Conservation (phyloP, 345 rosid genomes). For the Brassica cretica region DNA sequence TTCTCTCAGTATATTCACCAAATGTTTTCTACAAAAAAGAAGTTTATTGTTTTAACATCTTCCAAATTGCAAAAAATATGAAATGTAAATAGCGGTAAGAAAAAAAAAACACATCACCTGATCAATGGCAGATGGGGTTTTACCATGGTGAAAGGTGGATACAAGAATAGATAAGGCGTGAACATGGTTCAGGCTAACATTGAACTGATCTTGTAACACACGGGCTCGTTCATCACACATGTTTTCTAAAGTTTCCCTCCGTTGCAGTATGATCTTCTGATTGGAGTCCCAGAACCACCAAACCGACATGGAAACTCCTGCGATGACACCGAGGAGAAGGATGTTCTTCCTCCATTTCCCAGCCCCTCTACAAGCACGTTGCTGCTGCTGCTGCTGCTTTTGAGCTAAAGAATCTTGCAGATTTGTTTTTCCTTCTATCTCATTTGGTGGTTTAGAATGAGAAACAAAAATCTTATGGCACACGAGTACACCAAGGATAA, state of each 20-base stretch:
- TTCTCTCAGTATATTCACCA: slow-evolving; percentile 88
- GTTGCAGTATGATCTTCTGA: slow-evolving; percentile 39
- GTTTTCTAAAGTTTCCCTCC: slow-evolving; percentile 70
- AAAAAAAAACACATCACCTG: slow-evolving; percentile 52
- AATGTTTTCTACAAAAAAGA: slow-evolving; percentile 69
- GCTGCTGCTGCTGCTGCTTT: slow-evolving; percentile 58
- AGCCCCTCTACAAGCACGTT: slow-evolving; percentile 50
- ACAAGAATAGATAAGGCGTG: slow-evolving; percentile 95
- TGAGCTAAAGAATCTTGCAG: slow-evolving; percentile 43
- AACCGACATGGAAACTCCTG: slow-evolving; percentile 54
- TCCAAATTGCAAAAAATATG: neutral
- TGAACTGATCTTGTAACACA: slow-evolving; percentile 98
- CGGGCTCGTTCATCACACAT: slow-evolving; percentile 98
- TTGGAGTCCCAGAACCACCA: slow-evolving; percentile 63
- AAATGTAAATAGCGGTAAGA: slow-evolving; percentile 4
- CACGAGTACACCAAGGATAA: neutral
- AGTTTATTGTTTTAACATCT: slow-evolving; percentile 9
- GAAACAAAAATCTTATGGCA: slow-evolving; percentile 1
- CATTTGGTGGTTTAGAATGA: neutral
- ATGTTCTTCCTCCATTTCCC: slow-evolving; percentile 77
- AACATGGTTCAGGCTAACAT: slow-evolving; percentile 96
- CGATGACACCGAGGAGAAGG: slow-evolving; percentile 50
- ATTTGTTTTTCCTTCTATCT: slow-evolving; percentile 27
- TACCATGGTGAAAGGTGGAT: slow-evolving; percentile 96
- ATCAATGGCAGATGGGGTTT: slow-evolving; percentile 85